Percentiles rank a stretch among this genome's conserved stretches.
These are phyloP conservation scores for Colletotrichum sp. DNA, from an alignment of 2,329 filamentous ascomycete species.

Conservation along the genomic window DNA sequence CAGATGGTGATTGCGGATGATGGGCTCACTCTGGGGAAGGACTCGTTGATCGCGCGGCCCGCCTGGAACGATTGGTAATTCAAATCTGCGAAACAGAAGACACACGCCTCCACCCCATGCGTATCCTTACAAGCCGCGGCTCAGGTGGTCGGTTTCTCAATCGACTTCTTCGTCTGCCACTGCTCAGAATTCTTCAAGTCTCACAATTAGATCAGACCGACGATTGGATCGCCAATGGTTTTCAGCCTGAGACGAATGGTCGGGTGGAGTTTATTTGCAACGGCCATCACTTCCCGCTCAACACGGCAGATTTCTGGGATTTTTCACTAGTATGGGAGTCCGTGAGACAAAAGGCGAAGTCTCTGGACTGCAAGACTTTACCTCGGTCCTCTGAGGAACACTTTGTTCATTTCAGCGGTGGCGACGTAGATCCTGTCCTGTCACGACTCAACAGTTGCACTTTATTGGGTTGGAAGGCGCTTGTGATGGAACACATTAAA, in stretches of 20 bases:
- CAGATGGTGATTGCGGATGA: background rate
- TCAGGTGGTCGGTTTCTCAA: background rate
- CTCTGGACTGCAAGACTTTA: background rate
- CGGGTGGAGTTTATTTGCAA: background rate
- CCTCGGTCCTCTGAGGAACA: background rate
- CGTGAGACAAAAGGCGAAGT: rapidly evolving
- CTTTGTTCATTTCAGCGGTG: background rate
- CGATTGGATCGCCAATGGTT: background rate
- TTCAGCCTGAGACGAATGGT: background rate
- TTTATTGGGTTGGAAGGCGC: background rate
- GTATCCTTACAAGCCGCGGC: rapidly evolving
- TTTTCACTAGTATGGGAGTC: background rate
- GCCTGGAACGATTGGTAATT: background rate
- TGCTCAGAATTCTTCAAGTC: background rate
- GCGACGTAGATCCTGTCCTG: background rate
- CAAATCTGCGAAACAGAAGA: rapidly evolving
- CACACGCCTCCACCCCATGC: rapidly evolving
- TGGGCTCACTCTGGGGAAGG: rapidly evolving
- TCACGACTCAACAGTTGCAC: background rate
- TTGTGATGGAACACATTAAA: background rate
- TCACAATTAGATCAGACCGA: background rate
- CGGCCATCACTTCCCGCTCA: background rate
- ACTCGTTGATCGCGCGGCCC: rapidly evolving
- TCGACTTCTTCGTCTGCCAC: background rate
- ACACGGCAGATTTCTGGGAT: rapidly evolving